These are phyloP conservation scores for Cladophialophora exuberans DNA, from an alignment of 2,329 filamentous ascomycete genomes.

Conservation along the genomic window DNA sequence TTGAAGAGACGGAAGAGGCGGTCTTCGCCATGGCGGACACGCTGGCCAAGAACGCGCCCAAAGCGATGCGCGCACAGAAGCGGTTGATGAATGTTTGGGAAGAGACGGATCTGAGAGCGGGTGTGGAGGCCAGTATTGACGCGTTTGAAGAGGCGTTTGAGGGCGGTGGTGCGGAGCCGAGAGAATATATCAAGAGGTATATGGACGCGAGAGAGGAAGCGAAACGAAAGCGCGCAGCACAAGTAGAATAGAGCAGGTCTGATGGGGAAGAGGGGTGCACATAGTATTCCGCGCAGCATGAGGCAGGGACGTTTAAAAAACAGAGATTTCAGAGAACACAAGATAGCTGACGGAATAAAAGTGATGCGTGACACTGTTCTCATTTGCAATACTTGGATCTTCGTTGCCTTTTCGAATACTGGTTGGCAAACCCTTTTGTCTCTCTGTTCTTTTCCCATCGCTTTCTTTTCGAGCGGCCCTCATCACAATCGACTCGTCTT, in stretches of 20 bases:
- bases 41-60: conserved; percentile 10
- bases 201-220: neutral
- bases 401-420: no score
- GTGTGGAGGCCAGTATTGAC: conserved; percentile 34
- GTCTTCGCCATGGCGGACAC: neutral
- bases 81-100: conserved; percentile 35
- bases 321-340: neutral
- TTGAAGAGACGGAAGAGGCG: neutral
- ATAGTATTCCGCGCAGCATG: no score
- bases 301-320: neutral
- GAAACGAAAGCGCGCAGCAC: no score
- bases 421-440: neutral
- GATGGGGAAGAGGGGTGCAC: neutral
- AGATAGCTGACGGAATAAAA: no score
- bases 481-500: neutral
- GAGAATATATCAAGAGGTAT: conserved; percentile 20
- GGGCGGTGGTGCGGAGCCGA: conserved; percentile 20
- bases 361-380: no score
- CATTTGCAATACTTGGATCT: no score
- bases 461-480: neutral
- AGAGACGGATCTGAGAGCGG: conserved; percentile 32
- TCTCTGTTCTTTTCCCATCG: neutral
- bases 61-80: conserved; percentile 27
- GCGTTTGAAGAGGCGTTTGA: conserved; percentile 33
- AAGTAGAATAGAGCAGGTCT: neutral